phyloP scores from a whole-genome alignment of 345 rosid genomes.

The Ceriops tagal region DNA sequence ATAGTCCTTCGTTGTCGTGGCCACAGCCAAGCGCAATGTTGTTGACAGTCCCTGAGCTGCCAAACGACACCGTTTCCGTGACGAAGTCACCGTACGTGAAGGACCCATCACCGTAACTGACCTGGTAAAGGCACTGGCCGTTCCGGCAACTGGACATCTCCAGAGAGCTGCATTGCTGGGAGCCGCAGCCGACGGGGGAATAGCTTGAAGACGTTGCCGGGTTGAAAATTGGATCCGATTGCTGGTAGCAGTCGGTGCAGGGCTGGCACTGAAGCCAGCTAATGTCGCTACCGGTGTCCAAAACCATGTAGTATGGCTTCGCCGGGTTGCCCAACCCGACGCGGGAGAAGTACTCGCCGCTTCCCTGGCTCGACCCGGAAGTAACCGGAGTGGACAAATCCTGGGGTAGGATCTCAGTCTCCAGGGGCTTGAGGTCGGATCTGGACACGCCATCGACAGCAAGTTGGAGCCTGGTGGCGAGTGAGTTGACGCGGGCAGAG shows the following conservation, averaged over 20 bases:
- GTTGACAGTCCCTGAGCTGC: constrained; percentile 12
- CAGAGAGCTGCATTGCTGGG: constrained; percentile 53
- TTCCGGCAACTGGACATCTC: constrained; percentile 49
- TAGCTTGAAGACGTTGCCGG: constrained; percentile 62
- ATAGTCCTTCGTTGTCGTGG: constrained; percentile 80
- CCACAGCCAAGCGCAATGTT: constrained; percentile 62
- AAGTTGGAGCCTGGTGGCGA: constrained; percentile 40
- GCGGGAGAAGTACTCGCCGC: constrained; percentile 90
- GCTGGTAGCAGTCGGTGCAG: constrained; percentile 74
- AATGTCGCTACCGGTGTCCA: constrained; percentile 84
- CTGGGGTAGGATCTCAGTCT: constrained; percentile 40
- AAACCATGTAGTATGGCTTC: constrained; percentile 54
- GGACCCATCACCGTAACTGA: constrained; percentile 90
- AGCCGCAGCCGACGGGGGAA: constrained; percentile 46
- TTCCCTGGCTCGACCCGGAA: constrained; percentile 76
- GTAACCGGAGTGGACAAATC: constrained; percentile 59
- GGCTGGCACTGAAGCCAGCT: constrained; percentile 89
- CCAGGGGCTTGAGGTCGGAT: constrained; percentile 52
- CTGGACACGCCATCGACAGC: constrained; percentile 43
- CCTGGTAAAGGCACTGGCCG: constrained; percentile 62
- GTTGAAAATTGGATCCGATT: constrained; percentile 70
- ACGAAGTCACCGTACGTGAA: constrained; percentile 70
- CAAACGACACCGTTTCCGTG: constrained; percentile 69
- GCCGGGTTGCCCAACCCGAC: constrained; percentile 81
- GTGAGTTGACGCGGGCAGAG: constrained; percentile 54